Evolutionary conservation across 208 protist genomes (phyloP).

Genomic region (Leishmania lainsoni): DNA sequence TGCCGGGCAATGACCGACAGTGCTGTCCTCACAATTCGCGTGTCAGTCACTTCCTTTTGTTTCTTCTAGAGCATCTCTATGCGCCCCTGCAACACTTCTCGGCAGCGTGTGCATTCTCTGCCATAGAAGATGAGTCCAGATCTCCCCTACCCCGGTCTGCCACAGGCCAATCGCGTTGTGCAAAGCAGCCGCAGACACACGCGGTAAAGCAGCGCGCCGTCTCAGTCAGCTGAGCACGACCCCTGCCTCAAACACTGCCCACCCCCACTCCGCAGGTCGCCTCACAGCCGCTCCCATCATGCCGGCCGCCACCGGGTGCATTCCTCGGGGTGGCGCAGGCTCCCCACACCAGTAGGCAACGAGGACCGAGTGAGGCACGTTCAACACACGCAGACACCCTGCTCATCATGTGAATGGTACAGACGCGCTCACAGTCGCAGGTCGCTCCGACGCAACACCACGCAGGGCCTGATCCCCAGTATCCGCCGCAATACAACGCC

Average conservation of each 20-base stretch:
- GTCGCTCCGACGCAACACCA: neutral
- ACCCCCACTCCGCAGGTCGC: neutral
- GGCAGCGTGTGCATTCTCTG: neutral
- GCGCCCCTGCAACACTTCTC: neutral
- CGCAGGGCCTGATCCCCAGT: too few species aligned
- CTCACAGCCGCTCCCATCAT: neutral
- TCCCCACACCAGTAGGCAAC: neutral
- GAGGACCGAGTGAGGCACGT: neutral
- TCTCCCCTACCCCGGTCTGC: neutral
- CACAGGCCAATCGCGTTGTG: neutral
- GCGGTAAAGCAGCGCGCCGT: neutral
- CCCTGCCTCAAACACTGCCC: neutral
- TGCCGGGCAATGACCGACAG: neutral
- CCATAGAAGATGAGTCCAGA: neutral
- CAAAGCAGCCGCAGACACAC: neutral
- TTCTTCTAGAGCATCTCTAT: too few species aligned
- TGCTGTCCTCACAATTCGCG: neutral
- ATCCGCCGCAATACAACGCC: neutral
- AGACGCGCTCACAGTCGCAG: neutral
- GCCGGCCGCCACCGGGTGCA: neutral
- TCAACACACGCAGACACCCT: neutral
- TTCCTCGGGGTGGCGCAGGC: neutral
- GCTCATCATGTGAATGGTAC: neutral
- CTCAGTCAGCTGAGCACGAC: neutral
- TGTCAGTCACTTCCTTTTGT: neutral